phyloP scores from a whole-genome alignment of 2,329 filamentous ascomycete genomes.

The Teratosphaeria pseudoeucalypti region DNA sequence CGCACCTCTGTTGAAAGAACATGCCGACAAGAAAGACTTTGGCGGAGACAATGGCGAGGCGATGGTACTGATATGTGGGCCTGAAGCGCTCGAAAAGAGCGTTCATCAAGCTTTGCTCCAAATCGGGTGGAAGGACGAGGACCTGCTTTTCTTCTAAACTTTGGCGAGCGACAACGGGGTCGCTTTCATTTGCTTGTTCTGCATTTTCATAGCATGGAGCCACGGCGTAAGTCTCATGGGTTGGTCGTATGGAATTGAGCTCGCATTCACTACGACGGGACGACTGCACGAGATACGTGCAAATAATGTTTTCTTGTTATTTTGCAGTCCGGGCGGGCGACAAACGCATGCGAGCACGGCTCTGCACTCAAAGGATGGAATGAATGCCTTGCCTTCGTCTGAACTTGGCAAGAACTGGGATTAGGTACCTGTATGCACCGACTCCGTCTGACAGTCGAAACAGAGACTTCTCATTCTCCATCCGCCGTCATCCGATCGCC shows the following conservation, averaged over 20 bases:
- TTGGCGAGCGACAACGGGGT: not conserved
- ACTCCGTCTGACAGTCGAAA: not conserved
- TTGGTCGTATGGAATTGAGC: not conserved
- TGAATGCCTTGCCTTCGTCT: not conserved
- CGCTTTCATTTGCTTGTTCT: not conserved
- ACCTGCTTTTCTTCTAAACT: slow-evolving; percentile 62
- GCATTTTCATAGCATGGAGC: not conserved
- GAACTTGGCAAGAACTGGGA: not conserved
- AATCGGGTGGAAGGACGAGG: slow-evolving; percentile 61
- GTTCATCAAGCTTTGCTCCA: slow-evolving; percentile 46
- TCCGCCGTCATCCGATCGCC: not conserved
- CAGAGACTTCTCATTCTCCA: not conserved
- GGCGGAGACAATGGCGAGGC: slow-evolving; percentile 27
- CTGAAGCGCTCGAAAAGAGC: slow-evolving; percentile 60
- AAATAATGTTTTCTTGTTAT: not conserved
- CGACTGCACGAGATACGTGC: not conserved
- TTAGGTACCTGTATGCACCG: not conserved
- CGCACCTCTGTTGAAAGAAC: slow-evolving; percentile 49
- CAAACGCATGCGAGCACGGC: not conserved
- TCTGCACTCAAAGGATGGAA: not conserved
- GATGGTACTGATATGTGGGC: slow-evolving; percentile 71
- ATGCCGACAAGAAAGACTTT: slow-evolving; percentile 32
- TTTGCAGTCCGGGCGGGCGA: not conserved
- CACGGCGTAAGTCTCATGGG: not conserved
- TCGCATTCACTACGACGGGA: not conserved